These are phyloP conservation scores for Prunus campanulata DNA, from an alignment of 306 rosid genomes.

Conservation along the genomic window DNA sequence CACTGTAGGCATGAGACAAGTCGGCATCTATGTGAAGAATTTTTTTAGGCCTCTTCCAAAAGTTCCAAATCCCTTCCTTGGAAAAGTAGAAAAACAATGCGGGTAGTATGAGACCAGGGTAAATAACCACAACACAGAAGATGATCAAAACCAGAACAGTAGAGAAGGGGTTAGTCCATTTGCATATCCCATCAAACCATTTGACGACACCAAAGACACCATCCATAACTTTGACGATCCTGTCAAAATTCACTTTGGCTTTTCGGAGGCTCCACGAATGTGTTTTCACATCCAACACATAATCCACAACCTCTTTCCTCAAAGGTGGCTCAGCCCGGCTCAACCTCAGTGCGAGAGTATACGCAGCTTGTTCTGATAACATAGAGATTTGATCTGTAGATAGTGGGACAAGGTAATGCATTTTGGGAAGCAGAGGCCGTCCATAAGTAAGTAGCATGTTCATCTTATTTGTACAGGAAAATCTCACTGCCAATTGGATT, in stretches of 20 bases:
- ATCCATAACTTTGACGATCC: neutral
- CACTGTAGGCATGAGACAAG: neutral
- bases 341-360: neutral
- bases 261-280: neutral
- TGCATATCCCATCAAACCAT: neutral
- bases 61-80: neutral
- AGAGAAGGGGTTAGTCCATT: neutral
- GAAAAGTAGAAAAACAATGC: too few relatives aligned
- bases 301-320: neutral
- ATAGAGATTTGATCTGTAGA: neutral
- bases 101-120: neutral
- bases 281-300: neutral
- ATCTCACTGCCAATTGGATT: constrained; percentile 4
- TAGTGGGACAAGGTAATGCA: neutral
- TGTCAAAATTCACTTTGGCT: neutral
- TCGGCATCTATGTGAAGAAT: neutral
- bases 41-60: neutral
- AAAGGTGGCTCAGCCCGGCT: neutral
- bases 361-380: neutral
- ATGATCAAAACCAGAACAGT: neutral
- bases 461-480: neutral
- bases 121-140: too few relatives aligned
- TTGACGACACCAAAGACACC: neutral
- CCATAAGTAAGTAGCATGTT: neutral
- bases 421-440: neutral